Percentiles rank a stretch among this genome's conserved stretches.
Conservation (phyloP, 176 grass and related monocot genomes). For the Musa acuminata region DNA sequence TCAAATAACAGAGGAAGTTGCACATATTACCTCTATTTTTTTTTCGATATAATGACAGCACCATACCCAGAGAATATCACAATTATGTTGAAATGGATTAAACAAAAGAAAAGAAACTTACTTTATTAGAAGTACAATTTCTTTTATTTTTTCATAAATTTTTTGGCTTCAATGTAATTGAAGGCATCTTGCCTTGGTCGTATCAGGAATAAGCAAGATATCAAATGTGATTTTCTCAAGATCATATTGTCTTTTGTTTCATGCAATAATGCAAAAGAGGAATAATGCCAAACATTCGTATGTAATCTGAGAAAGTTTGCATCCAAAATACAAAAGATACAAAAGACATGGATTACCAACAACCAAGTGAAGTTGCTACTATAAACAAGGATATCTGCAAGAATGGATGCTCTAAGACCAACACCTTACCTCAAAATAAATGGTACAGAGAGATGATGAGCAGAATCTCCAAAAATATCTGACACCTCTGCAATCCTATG, state of each 20-base stretch:
- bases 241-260: background rate
- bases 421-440: constrained; percentile 63
- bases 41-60: too few species aligned
- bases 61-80: too few species aligned
- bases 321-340: background rate
- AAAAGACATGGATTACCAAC: background rate
- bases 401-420: background rate
- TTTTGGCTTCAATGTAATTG: too few species aligned
- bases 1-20: too few species aligned
- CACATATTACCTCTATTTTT: too few species aligned
- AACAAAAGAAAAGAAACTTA: too few species aligned
- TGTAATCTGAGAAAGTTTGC: too few species aligned
- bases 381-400: background rate
- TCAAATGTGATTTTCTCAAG: background rate
- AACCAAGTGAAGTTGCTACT: background rate
- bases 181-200: too few species aligned
- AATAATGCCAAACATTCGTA: background rate
- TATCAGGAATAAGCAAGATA: too few species aligned
- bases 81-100: too few species aligned
- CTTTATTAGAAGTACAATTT: too few species aligned
- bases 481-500: constrained; percentile 56
- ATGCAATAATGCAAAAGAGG: background rate
- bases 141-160: too few species aligned
- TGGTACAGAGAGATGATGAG: constrained; percentile 41
- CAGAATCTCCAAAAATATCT: constrained; percentile 55